Evolutionary conservation across 2,329 filamentous ascomycete genomes (phyloP), one percentile per base, ranked within the genome.

Genomic region (Arthrobotrys iridis): DNA sequence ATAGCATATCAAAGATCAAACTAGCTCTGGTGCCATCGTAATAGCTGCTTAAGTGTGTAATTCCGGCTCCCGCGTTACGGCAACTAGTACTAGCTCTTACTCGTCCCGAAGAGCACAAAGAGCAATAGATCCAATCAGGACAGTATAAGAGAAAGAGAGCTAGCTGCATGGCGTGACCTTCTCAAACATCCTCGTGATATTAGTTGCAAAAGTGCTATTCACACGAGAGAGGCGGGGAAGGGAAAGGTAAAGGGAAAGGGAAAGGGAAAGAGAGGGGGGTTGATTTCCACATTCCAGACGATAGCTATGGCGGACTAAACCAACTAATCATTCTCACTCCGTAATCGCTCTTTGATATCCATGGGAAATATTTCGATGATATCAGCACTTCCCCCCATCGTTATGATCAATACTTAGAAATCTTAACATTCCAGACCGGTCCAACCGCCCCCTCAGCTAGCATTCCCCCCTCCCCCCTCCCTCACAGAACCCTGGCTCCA

Each of bases 11-110:
- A 35, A 30, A 8, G 18, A 20, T n/a, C 4, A 45, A 46, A 22
- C 15, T 37, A 59, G 55, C 11, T 33, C 28, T 50, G 3, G 4
- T 50, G 13, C 22, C 22, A 20, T n/a, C n/a, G n/a, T 58, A 41
- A 4, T 43, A 40, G 20, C 6, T 33, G n/a, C 24, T 59, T 43
- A 15, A 40, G 13, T 59, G 18, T 7, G 15, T 37, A 60, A 10
- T 68, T 62, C 65, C 55, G 65, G 50, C 65, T 70, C 65, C 65
- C 65, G 65, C 43, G 52, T 55, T 43, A 55, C 65, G 65, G 65
- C 43, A 70, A 45, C 65, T 70, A 70, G 65, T 60, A 52, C 45
- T 70, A 70, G 55, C 65, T 70, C 52, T 35, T 22, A 55, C 33
- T 68, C 64, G 26, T 43, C 41, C 28, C 64, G 26, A 43, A 35